A percentile compares a stretch with the other conserved stretches of the same genome.
phyloP scores from a whole-genome alignment of 495 filamentous ascomycete species.

The Xylaria nigripes region DNA sequence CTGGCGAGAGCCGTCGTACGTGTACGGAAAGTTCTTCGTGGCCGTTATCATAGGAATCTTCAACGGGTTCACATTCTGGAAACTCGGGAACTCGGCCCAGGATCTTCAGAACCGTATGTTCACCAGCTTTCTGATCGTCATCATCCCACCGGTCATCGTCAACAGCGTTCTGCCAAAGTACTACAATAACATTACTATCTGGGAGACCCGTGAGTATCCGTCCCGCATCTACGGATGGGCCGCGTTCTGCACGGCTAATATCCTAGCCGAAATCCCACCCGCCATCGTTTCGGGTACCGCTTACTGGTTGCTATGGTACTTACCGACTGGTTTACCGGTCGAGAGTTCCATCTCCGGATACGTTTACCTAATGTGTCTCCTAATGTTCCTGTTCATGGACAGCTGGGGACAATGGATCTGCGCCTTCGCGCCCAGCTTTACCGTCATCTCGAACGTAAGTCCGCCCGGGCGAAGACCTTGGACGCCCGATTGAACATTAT shows the following conservation, averaged over 20 bases:
- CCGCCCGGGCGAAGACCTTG: too few relatives aligned
- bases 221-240: constrained; percentile 76
- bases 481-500: background rate
- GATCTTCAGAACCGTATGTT: constrained; percentile 81
- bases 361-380: constrained; percentile 72
- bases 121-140: constrained; percentile 63
- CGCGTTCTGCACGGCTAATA: constrained; percentile 68
- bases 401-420: constrained; percentile 82
- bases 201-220: constrained; percentile 68
- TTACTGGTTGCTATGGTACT: constrained; percentile 78
- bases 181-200: constrained; percentile 66
- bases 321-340: constrained; percentile 59
- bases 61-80: constrained; percentile 84
- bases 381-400: constrained; percentile 72
- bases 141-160: constrained; percentile 60
- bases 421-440: constrained; percentile 71
- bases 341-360: constrained; percentile 63
- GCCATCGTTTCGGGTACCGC: constrained; percentile 54
- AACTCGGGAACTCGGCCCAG: constrained; percentile 54
- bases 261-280: constrained; percentile 69
- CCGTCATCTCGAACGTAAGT: constrained; percentile 62
- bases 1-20: constrained; percentile 69
- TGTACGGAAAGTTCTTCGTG: constrained; percentile 59
- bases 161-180: constrained; percentile 82
- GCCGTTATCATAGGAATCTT: constrained; percentile 50